Base-by-base conservation (phyloP, 768 basidiomycete species). In the Nevesoporus exiguus region DNA sequence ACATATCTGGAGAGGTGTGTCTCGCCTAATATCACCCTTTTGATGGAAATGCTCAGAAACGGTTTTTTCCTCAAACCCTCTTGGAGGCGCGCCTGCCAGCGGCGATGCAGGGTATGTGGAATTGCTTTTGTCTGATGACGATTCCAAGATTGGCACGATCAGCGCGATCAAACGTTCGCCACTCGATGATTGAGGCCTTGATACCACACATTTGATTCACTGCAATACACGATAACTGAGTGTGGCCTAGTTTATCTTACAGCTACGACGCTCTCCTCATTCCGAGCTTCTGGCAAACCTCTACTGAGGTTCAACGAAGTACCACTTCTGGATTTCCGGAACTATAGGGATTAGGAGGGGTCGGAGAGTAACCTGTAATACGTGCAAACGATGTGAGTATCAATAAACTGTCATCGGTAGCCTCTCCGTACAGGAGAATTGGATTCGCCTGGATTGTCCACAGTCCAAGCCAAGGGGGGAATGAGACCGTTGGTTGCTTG, bases 321-420 rank as follows among this genome's bases (percentile, higher is more conserved):
- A 47, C 47, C 47, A 47, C 34, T 47, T 47, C 47, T 47, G 47
- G 33, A 36, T 47, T 37, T 37, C 47, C 7, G 47, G 47, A n/a
- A n/a, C n/a, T n/a, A 11, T 9, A 0, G 4, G 44, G 47, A 3
- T n/a, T 7, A 3, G 7, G n/a, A 37, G 34, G 17, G 9, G 9
- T 11, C 15, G 3, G 24, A 48, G 33, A 37, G 6, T 13, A 5
- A 47, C 34, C 47, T 48, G 34, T 30, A 29, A 30, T 13, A n/a
- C n/a, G n/a, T n/a, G n/a, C n/a, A n/a, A 30, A 21, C 8, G 10
- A 13, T 3, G 5, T 49, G 48, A 49, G 27, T 2, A 21, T 21
- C n/a, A 19, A 13, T 15, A 21, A 49, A 29, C 21, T 6, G 13
- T 19, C n/a, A 21, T 48, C 17, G 4, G 3, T 19, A 21, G 33